phyloP scores from a whole-genome alignment of 2,329 filamentous ascomycete species.

The Ceratocystiopsis brevicomis region DNA sequence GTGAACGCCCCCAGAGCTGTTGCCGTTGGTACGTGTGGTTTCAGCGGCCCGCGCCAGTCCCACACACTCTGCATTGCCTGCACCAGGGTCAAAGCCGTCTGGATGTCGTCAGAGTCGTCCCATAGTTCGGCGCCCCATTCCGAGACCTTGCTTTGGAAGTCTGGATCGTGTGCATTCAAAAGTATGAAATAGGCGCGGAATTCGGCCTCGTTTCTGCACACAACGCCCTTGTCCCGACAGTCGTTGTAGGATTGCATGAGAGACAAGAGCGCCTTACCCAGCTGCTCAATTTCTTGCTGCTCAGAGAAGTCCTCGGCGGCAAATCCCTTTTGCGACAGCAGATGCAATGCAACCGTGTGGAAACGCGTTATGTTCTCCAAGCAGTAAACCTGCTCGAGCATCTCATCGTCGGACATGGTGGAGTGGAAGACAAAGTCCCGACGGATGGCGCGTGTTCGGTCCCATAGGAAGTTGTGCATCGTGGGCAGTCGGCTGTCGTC shows the following conservation, averaged over 20 bases:
- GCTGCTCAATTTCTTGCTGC: slow-evolving; percentile 48
- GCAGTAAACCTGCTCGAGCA: slow-evolving; percentile 40
- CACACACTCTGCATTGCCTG: slow-evolving; percentile 40
- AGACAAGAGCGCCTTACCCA: slow-evolving; percentile 45
- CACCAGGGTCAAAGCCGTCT: slow-evolving; percentile 40
- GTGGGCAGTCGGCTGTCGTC: slow-evolving; percentile 32
- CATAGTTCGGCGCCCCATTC: slow-evolving; percentile 38
- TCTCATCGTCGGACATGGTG: slow-evolving; percentile 35
- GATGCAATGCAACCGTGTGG: slow-evolving; percentile 45
- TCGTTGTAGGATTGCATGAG: slow-evolving; percentile 49
- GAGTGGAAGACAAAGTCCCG: slow-evolving; percentile 52
- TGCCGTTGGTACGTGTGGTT: slow-evolving; percentile 27
- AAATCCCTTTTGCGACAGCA: slow-evolving; percentile 37
- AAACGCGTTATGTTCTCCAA: slow-evolving; percentile 49
- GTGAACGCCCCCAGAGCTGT: slow-evolving; percentile 29
- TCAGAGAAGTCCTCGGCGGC: slow-evolving; percentile 42
- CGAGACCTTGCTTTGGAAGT: slow-evolving; percentile 33
- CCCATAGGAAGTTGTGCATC: slow-evolving; percentile 48
- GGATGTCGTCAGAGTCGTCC: slow-evolving; percentile 36
- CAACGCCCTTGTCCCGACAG: slow-evolving; percentile 36
- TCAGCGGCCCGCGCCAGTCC: slow-evolving; percentile 37
- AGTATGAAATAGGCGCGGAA: slow-evolving; percentile 48
- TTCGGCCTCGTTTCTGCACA: slow-evolving; percentile 43
- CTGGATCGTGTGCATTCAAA: slow-evolving; percentile 39
- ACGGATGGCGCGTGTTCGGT: slow-evolving; percentile 46